Base-by-base conservation (phyloP, 257 asterid species). In the Nicotiana knightiana region DNA sequence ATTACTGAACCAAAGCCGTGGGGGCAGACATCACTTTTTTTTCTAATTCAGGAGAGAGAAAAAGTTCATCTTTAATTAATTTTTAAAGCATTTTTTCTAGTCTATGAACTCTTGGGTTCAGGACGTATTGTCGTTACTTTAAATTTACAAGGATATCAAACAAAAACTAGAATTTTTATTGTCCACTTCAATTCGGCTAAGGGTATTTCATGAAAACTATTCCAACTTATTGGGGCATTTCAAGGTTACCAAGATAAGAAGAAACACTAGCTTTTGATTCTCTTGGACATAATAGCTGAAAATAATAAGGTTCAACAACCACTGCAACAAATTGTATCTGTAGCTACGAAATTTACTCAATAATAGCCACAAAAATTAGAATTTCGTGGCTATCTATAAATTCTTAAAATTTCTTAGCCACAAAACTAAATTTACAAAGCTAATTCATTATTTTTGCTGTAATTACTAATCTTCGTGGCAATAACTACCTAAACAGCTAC, bases 121-220 rank as follows among this genome's bases (percentile, higher is more conserved):
- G 24, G 61, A 71, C 48, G 48, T 8, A 43, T 43, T 9, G 12
- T 9, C 39, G n/a, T 73, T 43, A 24, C 13, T 48, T 13, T 48
- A 46, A 17, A 73, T 48, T 48, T 46, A 73, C 79, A 73, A 73
- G 17, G 63, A 51, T 15, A 75, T 13, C 63, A 75, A 75, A 75
- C 80, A 75, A 75, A 75, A 75, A 8, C 28, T 35, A 75, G 80
- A 75, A 75, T 51, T 75, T 15, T 51, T 51, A 63, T 28, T 35
- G 46, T 75, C 79, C 28, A 15, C 63, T 28, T 26, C 9, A 70
- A 11, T 70, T 70, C 18, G 57, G 77, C 77, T 68, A 33, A 21
- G 76, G 18, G 18, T 68, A 39, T 68, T 68, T 39, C 18, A 71
- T 46, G 78, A 71, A 71, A 21, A 5, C 37, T 71, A 24, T 11